Conservation (phyloP, 768 basidiomycete genomes). For the Mycena polygramma region DNA sequence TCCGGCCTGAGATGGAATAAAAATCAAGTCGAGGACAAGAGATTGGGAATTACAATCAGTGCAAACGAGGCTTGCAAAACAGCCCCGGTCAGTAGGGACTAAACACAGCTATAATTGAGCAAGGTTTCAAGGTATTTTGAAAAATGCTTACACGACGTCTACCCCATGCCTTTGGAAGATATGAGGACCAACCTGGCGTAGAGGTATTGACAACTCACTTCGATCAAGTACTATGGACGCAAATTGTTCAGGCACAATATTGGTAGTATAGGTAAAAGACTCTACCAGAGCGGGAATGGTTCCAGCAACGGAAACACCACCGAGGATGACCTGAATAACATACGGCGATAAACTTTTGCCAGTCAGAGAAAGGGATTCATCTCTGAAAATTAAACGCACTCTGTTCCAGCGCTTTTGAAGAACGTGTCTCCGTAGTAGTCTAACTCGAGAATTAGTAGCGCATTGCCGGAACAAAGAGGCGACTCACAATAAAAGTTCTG, state of each 20-base stretch:
- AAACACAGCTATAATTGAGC: background rate
- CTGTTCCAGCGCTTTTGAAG: constrained; percentile 80
- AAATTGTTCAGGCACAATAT: constrained; percentile 3
- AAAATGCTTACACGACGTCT: constrained; percentile 67
- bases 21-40: background rate
- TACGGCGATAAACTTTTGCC: constrained; percentile 68
- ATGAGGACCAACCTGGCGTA: background rate
- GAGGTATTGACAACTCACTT: constrained; percentile 43
- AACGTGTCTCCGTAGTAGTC: constrained; percentile 87
- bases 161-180: constrained; percentile 61
- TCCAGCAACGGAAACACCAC: constrained; percentile 79
- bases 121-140: background rate
- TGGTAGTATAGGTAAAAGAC: background rate
- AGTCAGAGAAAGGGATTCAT: background rate
- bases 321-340: constrained; percentile 81
- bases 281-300: constrained; percentile 76
- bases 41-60: constrained; percentile 58
- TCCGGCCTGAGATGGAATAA: constrained; percentile 60
- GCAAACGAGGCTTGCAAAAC: constrained; percentile 71
- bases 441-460: constrained; percentile 44
- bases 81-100: constrained; percentile 78
- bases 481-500: constrained; percentile 84
- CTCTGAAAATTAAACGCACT: constrained; percentile 51
- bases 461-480: background rate
- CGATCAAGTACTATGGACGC: constrained; percentile 66